phyloP scores from a whole-genome alignment of 2,329 filamentous ascomycete species.

The Aureobasidium sp. region DNA sequence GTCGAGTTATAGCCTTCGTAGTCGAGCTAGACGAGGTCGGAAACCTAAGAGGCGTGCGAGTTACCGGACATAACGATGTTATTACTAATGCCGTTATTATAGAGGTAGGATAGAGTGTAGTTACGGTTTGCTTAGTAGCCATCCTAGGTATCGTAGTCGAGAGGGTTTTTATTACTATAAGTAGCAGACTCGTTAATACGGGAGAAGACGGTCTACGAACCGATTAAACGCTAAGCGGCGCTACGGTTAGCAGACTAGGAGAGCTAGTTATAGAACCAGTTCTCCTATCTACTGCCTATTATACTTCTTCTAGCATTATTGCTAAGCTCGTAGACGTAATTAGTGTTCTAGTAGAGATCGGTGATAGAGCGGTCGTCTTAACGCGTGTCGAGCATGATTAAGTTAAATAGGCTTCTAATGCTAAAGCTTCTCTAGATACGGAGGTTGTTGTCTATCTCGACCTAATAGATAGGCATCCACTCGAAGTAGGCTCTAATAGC shows the following conservation, averaged over 20 bases:
- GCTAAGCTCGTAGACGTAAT: slow-evolving; percentile 52
- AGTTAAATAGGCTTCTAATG: slow-evolving; percentile 55
- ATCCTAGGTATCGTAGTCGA: slow-evolving; percentile 53
- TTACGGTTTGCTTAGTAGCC: slow-evolving; percentile 65
- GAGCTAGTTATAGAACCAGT: slow-evolving; percentile 57
- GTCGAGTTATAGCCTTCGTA: slow-evolving; percentile 23
- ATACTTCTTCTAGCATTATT: slow-evolving; percentile 60
- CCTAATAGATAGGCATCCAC: slow-evolving; percentile 54
- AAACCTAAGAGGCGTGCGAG: slow-evolving; percentile 54
- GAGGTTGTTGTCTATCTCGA: slow-evolving; percentile 61
- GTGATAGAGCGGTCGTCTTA: slow-evolving; percentile 62
- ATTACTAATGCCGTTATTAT: slow-evolving; percentile 60
- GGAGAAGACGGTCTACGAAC: slow-evolving; percentile 63
- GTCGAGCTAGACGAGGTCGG: slow-evolving; percentile 39
- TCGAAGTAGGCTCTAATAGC: slow-evolving; percentile 64
- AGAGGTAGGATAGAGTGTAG: slow-evolving; percentile 58
- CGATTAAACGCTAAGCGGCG: slow-evolving; percentile 62
- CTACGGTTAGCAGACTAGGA: slow-evolving; percentile 47
- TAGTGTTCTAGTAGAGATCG: slow-evolving; percentile 48
- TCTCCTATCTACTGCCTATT: slow-evolving; percentile 66
- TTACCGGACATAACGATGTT: slow-evolving; percentile 67
- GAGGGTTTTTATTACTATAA: slow-evolving; percentile 36
- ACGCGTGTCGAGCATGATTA: slow-evolving; percentile 61
- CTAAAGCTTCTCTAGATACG: slow-evolving; percentile 61
- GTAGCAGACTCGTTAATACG: slow-evolving; percentile 43